phyloP scores from a whole-genome alignment of 1,139 yeast genomes.

The Blastobotrys ciferrii region DNA sequence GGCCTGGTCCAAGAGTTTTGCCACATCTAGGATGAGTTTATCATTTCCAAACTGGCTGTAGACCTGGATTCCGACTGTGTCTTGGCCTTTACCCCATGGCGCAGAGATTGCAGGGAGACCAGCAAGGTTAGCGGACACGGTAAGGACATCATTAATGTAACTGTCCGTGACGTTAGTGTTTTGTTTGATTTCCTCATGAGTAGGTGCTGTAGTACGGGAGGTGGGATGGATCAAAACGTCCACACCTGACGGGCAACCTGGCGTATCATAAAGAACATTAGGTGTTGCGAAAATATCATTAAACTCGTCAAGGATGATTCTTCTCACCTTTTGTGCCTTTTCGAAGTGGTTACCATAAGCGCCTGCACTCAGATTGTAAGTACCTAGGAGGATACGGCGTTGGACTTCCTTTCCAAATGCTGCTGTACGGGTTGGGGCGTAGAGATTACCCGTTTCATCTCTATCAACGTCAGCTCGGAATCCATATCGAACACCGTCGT shows the following conservation, averaged over 20 bases:
- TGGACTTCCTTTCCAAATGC: constrained; percentile 84
- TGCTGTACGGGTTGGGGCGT: constrained; percentile 56
- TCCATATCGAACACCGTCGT: constrained; percentile 89
- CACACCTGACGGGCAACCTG: constrained; percentile 37
- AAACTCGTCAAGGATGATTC: constrained; percentile 60
- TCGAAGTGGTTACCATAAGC: constrained; percentile 76
- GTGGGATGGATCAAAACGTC: constrained; percentile 80
- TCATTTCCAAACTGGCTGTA: constrained; percentile 90
- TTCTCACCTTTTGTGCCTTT: constrained; percentile 70
- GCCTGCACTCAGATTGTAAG: constrained; percentile 74
- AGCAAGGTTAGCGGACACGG: constrained; percentile 88
- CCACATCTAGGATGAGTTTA: constrained; percentile 50
- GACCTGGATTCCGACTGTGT: constrained; percentile 66
- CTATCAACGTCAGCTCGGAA: constrained; percentile 44
- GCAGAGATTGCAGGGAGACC: constrained; percentile 84
- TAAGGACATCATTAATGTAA: constrained; percentile 77
- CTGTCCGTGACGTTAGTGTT: constrained; percentile 50
- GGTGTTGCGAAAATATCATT: constrained; percentile 56
- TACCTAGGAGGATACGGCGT: constrained; percentile 79
- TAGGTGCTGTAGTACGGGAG: constrained; percentile 58
- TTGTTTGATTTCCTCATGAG: constrained; percentile 43
- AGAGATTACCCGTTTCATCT: constrained; percentile 40
- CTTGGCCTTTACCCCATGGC: constrained; percentile 48
- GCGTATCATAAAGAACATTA: constrained; percentile 43
- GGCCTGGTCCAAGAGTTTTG: constrained; percentile 28